A percentile compares a stretch with the other conserved stretches of the same genome.
Conservation (phyloP, 2,329 filamentous ascomycete species). For the Coniosporium tulheliwenetii region DNA sequence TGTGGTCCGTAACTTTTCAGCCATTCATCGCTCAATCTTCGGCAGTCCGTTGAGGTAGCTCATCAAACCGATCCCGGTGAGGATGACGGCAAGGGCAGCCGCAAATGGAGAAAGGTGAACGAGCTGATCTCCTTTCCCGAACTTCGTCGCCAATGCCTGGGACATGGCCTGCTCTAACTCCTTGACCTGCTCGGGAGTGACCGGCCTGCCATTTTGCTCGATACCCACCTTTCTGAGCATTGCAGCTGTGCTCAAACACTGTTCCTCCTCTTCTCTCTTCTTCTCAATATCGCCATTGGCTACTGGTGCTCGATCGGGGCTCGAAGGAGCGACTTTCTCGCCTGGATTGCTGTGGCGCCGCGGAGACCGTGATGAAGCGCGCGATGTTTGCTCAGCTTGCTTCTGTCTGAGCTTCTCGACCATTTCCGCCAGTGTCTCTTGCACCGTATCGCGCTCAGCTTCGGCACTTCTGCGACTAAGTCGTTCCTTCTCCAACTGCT, state of each 20-base stretch:
- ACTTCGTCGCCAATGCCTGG: conserved; percentile 9
- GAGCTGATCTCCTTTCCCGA: conserved; percentile 6
- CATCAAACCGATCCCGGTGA: conserved; percentile 24
- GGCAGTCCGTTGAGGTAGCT: conserved; percentile 26
- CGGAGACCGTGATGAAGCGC: conserved; percentile 7
- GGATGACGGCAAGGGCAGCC: conserved; percentile 22
- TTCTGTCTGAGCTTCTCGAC: conserved; percentile 64
- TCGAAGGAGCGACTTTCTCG: background rate
- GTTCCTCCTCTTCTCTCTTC: no score
- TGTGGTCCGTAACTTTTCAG: no score
- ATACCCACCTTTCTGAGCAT: conserved; percentile 14
- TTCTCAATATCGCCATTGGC: conserved; percentile 7
- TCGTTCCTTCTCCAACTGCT: conserved; percentile 65
- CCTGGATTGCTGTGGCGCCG: conserved; percentile 8
- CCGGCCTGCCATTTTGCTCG: conserved; percentile 12
- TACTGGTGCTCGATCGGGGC: background rate
- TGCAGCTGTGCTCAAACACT: background rate
- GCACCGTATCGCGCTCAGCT: conserved; percentile 43
- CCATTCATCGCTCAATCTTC: conserved; percentile 25
- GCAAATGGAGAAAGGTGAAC: conserved; percentile 21
- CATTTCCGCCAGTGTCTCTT: conserved; percentile 62
- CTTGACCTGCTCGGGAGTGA: conserved; percentile 20
- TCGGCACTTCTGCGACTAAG: conserved; percentile 69
- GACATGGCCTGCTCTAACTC: conserved; percentile 26
- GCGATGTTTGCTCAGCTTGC: conserved; percentile 37